Conservation (phyloP, 352 stramenopile species). For the Globisporangium barbulae region DNA sequence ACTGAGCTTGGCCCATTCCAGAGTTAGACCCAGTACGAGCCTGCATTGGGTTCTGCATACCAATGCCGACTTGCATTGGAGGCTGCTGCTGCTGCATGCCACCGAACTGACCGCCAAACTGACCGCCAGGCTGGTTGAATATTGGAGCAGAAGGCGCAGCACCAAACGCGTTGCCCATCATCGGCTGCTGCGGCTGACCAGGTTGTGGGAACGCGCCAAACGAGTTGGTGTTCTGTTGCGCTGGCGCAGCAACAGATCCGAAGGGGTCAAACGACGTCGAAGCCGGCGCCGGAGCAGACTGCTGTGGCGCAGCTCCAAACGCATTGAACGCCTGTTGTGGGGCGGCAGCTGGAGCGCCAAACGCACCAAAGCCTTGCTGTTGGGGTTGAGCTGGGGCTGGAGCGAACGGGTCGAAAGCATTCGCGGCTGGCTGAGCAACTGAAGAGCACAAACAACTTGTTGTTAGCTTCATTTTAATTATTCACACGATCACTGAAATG, state of each 20-base stretch:
- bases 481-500: conserved; percentile 1
- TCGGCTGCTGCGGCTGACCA: conserved; percentile 37
- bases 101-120: conserved; percentile 42
- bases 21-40: conserved; percentile 45
- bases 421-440: conserved; percentile 25
- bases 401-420: conserved; percentile 72
- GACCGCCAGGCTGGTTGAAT: conserved; percentile 35
- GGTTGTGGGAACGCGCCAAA: conserved; percentile 44
- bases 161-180: conserved; percentile 40
- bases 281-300: conserved; percentile 32
- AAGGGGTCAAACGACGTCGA: conserved; percentile 67
- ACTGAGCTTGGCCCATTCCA: conserved; percentile 17
- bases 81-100: conserved; percentile 37
- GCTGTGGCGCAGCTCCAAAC: conserved; percentile 39
- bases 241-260: conserved; percentile 28
- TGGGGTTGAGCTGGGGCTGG: conserved; percentile 25
- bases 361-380: conserved; percentile 37
- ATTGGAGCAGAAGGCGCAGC: conserved; percentile 32
- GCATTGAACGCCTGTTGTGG: conserved; percentile 57
- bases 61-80: conserved; percentile 26
- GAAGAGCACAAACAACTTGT: neutral
- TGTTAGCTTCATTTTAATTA: no score
- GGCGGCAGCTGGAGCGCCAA: conserved; percentile 28
- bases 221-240: conserved; percentile 20
- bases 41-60: conserved; percentile 30